Percentiles rank a stretch among this genome's conserved stretches.
Conservation (phyloP, 2,329 filamentous ascomycete genomes). For the Diaporthe capsici region DNA sequence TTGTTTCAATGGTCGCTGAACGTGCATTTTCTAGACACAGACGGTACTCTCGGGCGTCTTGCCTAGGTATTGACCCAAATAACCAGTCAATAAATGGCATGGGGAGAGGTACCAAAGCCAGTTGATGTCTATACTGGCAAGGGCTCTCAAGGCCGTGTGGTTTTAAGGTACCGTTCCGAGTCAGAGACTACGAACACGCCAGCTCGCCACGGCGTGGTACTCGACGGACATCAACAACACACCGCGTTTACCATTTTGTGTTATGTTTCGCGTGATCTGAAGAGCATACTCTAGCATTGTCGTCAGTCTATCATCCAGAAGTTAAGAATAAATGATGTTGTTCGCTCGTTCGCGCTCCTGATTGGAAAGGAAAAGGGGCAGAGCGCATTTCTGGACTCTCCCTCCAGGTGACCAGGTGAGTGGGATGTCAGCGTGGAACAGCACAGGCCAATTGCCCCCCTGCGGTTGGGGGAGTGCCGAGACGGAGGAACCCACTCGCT, state of each 20-base stretch:
- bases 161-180: conserved; percentile 6
- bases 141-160: background rate
- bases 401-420: background rate
- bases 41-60: background rate
- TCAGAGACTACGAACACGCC: background rate
- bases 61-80: background rate
- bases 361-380: conserved; percentile 30
- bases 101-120: background rate
- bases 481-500: conserved; percentile 16
- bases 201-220: background rate
- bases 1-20: conserved; percentile 28
- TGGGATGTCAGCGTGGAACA: conserved; percentile 18
- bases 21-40: conserved; percentile 11
- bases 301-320: background rate
- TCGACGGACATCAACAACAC: background rate
- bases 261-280: background rate
- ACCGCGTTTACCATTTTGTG: background rate
- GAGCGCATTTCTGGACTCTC: background rate
- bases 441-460: conserved; percentile 35
- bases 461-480: conserved; percentile 31
- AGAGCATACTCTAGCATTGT: background rate
- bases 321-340: background rate
- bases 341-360: background rate
- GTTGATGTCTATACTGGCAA: conserved; percentile 1
- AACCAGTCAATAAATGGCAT: background rate